These are phyloP conservation scores for Suillus tomentosus DNA, from an alignment of 768 basidiomycete species.

Conservation along the genomic window DNA sequence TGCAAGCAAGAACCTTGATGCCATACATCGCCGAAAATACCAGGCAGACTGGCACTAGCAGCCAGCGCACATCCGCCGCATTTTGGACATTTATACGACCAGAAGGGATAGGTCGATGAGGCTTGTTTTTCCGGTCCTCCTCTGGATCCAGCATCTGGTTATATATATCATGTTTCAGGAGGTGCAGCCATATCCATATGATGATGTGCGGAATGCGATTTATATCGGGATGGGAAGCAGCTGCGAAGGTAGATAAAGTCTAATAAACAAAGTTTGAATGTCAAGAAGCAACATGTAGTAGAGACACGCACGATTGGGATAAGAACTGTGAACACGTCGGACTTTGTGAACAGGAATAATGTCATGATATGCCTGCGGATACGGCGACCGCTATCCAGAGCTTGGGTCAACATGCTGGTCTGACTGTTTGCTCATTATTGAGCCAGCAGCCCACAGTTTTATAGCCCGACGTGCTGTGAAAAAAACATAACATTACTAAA, in stretches of 20 bases:
- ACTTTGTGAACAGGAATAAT: slow-evolving; percentile 11
- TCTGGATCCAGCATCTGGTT: slow-evolving; percentile 37
- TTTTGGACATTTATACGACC: slow-evolving; percentile 35
- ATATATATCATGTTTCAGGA: slow-evolving; percentile 37
- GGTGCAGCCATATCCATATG: slow-evolving; percentile 42
- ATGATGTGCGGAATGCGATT: slow-evolving; percentile 21
- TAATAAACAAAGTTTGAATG: slow-evolving; percentile 6
- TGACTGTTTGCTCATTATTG: slow-evolving; percentile 1
- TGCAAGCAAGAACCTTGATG: slow-evolving; percentile 26
- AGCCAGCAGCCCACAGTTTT: not conserved
- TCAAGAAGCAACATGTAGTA: not conserved
- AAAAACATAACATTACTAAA: too few relatives aligned
- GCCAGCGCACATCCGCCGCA: slow-evolving; percentile 32
- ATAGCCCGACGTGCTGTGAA: not conserved
- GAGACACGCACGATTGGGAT: slow-evolving; percentile 3
- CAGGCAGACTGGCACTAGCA: slow-evolving; percentile 30
- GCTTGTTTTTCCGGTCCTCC: slow-evolving; percentile 40
- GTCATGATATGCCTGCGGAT: slow-evolving; percentile 16
- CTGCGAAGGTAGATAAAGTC: slow-evolving; percentile 27
- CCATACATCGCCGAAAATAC: slow-evolving; percentile 29
- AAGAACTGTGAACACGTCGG: slow-evolving; percentile 7
- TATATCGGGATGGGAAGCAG: slow-evolving; percentile 21
- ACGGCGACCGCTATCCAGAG: not conserved
- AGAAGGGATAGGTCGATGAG: slow-evolving; percentile 40
- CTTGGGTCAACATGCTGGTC: not conserved